Conservation (phyloP, 768 basidiomycete species). For the Strobilomyces dryophilus region DNA sequence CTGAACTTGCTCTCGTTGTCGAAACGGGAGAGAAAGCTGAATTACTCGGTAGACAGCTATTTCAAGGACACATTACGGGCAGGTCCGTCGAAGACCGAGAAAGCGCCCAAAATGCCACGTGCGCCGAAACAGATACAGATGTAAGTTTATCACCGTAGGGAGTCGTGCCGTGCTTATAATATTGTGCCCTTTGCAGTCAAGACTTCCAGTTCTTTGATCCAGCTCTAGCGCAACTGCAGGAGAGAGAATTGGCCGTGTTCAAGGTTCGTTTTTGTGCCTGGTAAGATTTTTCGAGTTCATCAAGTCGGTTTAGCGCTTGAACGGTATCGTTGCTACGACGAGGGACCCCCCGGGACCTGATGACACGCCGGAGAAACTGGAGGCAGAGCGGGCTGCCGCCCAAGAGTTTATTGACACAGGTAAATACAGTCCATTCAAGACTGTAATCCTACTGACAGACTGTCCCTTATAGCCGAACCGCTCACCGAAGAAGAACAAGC, state of each 20-base stretch:
- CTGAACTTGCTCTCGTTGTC: constrained; percentile 82
- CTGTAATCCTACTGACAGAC: too few relatives aligned
- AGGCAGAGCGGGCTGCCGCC: constrained; percentile 71
- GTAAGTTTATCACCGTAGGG: constrained; percentile 40
- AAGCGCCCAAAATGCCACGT: constrained; percentile 76
- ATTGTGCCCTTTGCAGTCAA: constrained; percentile 45
- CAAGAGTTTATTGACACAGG: constrained; percentile 89
- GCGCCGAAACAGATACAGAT: constrained; percentile 86
- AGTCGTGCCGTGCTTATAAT: not conserved
- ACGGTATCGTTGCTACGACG: constrained; percentile 59
- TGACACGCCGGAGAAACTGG: constrained; percentile 80
- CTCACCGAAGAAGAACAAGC: constrained; percentile 84
- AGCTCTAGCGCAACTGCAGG: constrained; percentile 74
- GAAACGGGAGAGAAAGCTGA: constrained; percentile 90
- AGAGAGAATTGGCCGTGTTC: constrained; percentile 78
- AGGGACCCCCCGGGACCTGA: constrained; percentile 67
- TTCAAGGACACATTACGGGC: constrained; percentile 89
- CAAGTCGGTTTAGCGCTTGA: constrained; percentile 43
- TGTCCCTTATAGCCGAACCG: constrained; percentile 65
- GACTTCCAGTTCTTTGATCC: constrained; percentile 97
- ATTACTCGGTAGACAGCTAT: constrained; percentile 93
- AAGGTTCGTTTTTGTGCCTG: constrained; percentile 42
- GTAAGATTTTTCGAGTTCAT: not conserved
- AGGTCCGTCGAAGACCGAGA: constrained; percentile 74
- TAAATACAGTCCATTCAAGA: constrained; percentile 21